A percentile compares a stretch with the other conserved stretches of the same genome.
These are phyloP conservation scores for Stachybotrys echinatus DNA, from an alignment of 2,329 filamentous ascomycete species.

Conservation along the genomic window DNA sequence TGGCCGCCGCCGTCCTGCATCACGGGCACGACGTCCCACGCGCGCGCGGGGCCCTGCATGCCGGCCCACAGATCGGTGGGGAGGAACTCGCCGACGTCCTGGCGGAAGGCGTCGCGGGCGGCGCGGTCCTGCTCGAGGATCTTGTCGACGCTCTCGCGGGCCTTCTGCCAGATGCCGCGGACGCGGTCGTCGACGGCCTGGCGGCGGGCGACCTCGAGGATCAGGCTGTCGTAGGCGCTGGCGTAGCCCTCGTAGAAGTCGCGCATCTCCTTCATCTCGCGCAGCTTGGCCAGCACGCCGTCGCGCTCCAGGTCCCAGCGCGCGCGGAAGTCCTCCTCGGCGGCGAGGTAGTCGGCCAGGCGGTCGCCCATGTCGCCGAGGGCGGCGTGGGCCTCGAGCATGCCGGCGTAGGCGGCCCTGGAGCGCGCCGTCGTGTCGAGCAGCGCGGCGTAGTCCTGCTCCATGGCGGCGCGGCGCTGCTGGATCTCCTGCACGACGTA, in stretches of 20 bases:
- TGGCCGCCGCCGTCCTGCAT: conserved; percentile 7
- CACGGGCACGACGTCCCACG: conserved; percentile 42
- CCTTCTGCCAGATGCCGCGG: conserved; percentile 68
- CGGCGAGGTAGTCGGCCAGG: conserved; percentile 59
- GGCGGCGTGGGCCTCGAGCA: conserved; percentile 57
- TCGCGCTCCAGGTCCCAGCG: conserved; percentile 72
- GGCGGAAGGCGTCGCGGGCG: conserved; percentile 72
- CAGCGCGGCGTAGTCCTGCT: conserved; percentile 61
- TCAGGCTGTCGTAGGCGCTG: conserved; percentile 74
- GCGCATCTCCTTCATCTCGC: conserved; percentile 71
- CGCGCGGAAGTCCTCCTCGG: conserved; percentile 57
- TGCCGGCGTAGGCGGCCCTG: conserved; percentile 46
- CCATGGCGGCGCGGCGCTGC: conserved; percentile 72
- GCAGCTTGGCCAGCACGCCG: conserved; percentile 61
- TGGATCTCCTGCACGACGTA: conserved; percentile 66
- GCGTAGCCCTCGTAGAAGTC: conserved; percentile 86
- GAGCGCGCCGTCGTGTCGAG: conserved; percentile 53
- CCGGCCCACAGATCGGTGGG: conserved; percentile 85
- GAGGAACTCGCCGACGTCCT: conserved; percentile 79
- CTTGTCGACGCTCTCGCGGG: conserved; percentile 69
- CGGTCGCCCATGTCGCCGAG: conserved; percentile 64
- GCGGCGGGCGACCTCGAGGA: conserved; percentile 78
- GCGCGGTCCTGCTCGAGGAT: conserved; percentile 67
- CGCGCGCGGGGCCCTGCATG: conserved; percentile 54
- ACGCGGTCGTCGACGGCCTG: conserved; percentile 69